These are phyloP conservation scores for Eucalyptus sp. DNA, from an alignment of 345 rosid genomes.

Conservation along the genomic window DNA sequence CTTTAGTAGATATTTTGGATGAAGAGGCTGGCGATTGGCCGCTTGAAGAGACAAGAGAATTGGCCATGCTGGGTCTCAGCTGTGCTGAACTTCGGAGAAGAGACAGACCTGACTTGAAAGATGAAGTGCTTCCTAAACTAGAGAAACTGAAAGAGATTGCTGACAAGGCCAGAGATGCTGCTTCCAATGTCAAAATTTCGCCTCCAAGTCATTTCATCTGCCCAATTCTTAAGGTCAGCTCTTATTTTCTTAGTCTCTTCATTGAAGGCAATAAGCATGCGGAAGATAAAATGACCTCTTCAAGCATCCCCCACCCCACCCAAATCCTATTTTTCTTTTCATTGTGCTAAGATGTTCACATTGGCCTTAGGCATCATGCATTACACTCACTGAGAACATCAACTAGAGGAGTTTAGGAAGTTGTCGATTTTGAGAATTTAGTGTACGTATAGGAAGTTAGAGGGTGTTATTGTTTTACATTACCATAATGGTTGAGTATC, in stretches of 20 bases:
- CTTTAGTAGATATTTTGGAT: constrained; percentile 44
- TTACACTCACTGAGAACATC: not conserved
- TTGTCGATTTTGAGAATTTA: not conserved
- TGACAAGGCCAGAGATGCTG: constrained; percentile 8
- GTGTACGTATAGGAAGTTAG: not conserved
- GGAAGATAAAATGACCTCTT: not conserved
- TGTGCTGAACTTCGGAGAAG: constrained; percentile 69
- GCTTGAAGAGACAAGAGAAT: constrained; percentile 47
- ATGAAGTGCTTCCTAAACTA: constrained; percentile 53
- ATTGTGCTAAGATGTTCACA: not conserved
- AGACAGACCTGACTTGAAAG: constrained; percentile 61
- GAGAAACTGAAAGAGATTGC: constrained; percentile 54
- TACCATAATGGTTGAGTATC: not conserved
- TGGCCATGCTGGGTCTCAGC: constrained; percentile 56
- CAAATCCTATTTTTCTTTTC: not conserved
- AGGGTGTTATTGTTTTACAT: not conserved
- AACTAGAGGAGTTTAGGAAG: not conserved
- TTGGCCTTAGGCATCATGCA: not conserved
- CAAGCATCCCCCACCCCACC: not conserved
- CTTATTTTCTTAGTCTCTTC: not conserved
- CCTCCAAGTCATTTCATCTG: constrained; percentile 68
- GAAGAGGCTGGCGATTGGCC: constrained; percentile 76
- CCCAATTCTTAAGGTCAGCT: constrained; percentile 64
- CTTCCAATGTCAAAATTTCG: not conserved
- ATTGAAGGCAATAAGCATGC: not conserved